Evolutionary conservation across 495 filamentous ascomycete species (phyloP).

Genomic region (Thermothielavioides terrestris): DNA sequence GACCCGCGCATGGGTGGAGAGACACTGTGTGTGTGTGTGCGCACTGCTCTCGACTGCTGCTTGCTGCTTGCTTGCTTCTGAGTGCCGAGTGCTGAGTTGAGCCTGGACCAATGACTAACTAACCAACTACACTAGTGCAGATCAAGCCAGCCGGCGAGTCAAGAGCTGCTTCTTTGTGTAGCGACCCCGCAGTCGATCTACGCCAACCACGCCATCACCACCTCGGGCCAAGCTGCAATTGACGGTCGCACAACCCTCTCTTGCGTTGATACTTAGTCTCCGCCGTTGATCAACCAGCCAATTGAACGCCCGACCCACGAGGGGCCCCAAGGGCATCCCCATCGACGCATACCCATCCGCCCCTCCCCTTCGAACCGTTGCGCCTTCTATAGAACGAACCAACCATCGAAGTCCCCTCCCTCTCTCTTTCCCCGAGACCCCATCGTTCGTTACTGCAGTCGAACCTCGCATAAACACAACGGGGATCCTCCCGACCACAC

Average conservation of each 20-base stretch:
- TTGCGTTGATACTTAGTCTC: background rate
- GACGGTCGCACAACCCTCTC: conserved; percentile 14
- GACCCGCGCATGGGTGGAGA: too few species aligned
- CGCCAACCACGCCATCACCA: conserved; percentile 18
- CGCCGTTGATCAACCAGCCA: conserved; percentile 16
- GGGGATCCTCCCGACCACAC: background rate
- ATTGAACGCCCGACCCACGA: conserved; percentile 17
- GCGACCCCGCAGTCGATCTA: conserved; percentile 29
- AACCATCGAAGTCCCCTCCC: background rate
- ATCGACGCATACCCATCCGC: conserved; percentile 4
- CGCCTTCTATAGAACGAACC: too few species aligned
- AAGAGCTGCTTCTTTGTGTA: conserved; percentile 23
- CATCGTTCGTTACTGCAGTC: too few species aligned
- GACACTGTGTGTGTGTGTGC: too few species aligned
- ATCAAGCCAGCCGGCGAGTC: too few species aligned
- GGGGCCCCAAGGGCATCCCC: conserved; percentile 6
- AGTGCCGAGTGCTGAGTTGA: too few species aligned
- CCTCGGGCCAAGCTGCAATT: background rate
- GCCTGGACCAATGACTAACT: conserved; percentile 12
- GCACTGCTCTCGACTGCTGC: too few species aligned
- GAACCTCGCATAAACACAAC: conserved; percentile 1
- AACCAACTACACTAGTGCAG: background rate
- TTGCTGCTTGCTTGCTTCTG: too few species aligned
- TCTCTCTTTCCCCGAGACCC: background rate
- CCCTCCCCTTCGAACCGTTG: background rate